Base-by-base conservation (phyloP, 2,329 filamentous ascomycete genomes). In the Fusarium oxysporum region DNA sequence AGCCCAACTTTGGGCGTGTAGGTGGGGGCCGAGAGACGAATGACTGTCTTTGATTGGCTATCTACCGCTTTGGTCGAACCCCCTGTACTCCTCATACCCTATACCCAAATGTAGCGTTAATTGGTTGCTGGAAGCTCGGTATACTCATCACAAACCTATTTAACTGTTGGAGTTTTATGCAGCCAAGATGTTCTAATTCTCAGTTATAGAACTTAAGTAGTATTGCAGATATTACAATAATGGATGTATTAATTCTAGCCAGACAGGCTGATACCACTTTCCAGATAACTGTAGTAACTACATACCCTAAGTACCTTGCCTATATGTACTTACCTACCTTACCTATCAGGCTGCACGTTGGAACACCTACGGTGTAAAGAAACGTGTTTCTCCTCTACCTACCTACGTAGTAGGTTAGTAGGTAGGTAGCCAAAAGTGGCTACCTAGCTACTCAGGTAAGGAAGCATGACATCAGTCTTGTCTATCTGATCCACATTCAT, bases 31-130 rank as follows among this genome's bases (percentile, higher is more conserved):
- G 40, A 61, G 69, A 76, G 71, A 76, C 76, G 74, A 70, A 74
- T 70, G 35, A 59, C 44, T 57, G 59, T 44, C 21, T 56, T 23
- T 76, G 59, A 80, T 79, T 80, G 75, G 78, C 32, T 16, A 38
- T 37, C 45, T 40, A 30, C 40, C 48, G 14, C 8, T 17, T 33
- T 30, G 7, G 17, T 33, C 11, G 8, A 43, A 45, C 8, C 16
- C 17, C 23, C 43, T 45, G 14, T 17, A 21, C 37, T 56, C 11
- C 21, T 33, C 8, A 30, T 65, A 59, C 37, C 54, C 32, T 51
- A 25, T 56, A 51, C 62, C 23, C 13, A 21, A n/a, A 37, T 25
- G 23, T 54, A 59, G 35, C 53, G 35, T 25, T 23, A 11, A n/a
- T 28, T 19, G 4, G 25, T 33, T 50, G 8, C 14, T 32, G 8